A percentile compares a stretch with the other conserved stretches of the same genome.
Conservation (phyloP, 441 rosid species). For the Manihot esculenta region DNA sequence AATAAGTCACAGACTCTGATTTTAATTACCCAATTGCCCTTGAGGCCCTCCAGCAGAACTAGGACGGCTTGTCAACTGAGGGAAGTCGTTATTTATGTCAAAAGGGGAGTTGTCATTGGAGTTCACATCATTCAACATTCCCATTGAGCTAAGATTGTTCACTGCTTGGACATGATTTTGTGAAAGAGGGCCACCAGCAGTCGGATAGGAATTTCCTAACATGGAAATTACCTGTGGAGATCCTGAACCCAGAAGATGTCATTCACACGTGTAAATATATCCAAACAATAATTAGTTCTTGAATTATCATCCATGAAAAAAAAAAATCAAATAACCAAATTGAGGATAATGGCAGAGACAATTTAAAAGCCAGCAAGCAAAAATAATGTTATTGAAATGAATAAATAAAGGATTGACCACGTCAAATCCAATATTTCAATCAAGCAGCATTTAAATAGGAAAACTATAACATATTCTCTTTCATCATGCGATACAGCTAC, state of each 20-base stretch:
- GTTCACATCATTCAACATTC: slow-evolving; percentile 83
- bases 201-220: slow-evolving; percentile 71
- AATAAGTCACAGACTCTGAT: slow-evolving; percentile 9
- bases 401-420: neutral
- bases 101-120: slow-evolving; percentile 80
- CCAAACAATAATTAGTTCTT: slow-evolving; percentile 7
- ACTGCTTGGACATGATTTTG: slow-evolving; percentile 84
- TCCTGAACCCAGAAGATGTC: slow-evolving; percentile 57
- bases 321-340: neutral
- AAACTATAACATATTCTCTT: neutral
- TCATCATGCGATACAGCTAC: neutral
- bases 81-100: slow-evolving; percentile 92
- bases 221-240: slow-evolving; percentile 87
- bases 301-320: neutral
- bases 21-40: slow-evolving; percentile 78
- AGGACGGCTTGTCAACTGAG: slow-evolving; percentile 89
- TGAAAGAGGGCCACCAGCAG: slow-evolving; percentile 81
- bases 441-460: neutral
- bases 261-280: slow-evolving; percentile 17
- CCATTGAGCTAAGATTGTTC: slow-evolving; percentile 82
- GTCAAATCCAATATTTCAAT: neutral
- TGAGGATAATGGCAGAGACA: neutral
- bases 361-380: neutral
- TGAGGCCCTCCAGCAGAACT: slow-evolving; percentile 93
- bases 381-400: neutral